Base-by-base conservation (phyloP, 495 filamentous ascomycete species). In the Margaritispora aquatica region DNA sequence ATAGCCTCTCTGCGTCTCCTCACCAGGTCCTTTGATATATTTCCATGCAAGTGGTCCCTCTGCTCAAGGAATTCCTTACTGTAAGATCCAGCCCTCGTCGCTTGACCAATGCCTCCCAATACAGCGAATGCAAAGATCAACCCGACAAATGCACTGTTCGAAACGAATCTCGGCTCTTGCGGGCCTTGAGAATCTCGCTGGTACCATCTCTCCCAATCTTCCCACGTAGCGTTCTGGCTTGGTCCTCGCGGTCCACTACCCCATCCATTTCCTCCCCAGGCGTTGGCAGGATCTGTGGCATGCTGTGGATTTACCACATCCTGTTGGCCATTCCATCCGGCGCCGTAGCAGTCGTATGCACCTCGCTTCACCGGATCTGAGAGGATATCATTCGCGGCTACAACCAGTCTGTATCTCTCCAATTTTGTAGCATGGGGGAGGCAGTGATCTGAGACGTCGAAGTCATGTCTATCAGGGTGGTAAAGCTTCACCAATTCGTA, bases 121-220 rank as follows among this genome's bases (percentile, higher is more conserved):
- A 84, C 66, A 20, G 84, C 79, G 5, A 93, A 75, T 11, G 88
- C 63, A 41, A 86, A 74, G 7, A 97, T 69, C 22, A 96, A 70
- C 7, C 74, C 70, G 17, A 86, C 71, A 66, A 98, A 97, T n/a
- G 80, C 80, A 19, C 80, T 75, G 63, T 96, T 94, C 31, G 86
- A 88, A 59, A 88, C 75, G 65, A 81, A 88, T 36, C 86, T 68
- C n/a, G 87, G 80, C 50, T 81, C 71, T 49, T 86, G 82, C 1
- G 56, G 49, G 0, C 60, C 59, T 44, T 80, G 73, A 36, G 67
- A 57, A 26, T 68, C 61, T 51, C 69, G 67, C 41, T 69, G 71
- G 64, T 90, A 82, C 88, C 89, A 98, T 41, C 78, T 79, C 73
- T 98, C 92, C 94, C 95, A 98, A 69, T 98, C 95, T 68, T 98